Base-by-base conservation (phyloP, 2,329 filamentous ascomycete species). In the Talaromyces atroroseus region DNA sequence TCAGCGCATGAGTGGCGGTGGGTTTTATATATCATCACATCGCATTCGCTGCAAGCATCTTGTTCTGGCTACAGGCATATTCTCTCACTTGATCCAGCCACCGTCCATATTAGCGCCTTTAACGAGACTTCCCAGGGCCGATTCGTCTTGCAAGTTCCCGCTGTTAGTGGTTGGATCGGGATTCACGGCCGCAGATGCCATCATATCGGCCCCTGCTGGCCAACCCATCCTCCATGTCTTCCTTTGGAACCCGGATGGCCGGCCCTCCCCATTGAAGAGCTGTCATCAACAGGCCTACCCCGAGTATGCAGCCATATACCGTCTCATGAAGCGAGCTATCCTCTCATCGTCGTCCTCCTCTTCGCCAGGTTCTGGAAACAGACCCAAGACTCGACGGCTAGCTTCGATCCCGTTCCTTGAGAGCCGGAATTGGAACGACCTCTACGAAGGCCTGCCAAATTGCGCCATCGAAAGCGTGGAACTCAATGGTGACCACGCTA, bases 271-370 rank as follows among this genome's bases (percentile, higher is more conserved):
- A 2, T 68, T 85, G 12, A 78, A 79, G 20, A 77, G 78, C 38
- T 85, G 82, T 58, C 82, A 85, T 62, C 78, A 81, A 48, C 77
- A 80, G 46, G 82, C 82, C 29, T 85, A 85, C 62, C 82, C 82
- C 0, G 82, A 85, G 59, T 85, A 85, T 63, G 82, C 82, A 0
- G 76, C 78, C 8, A 74, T 85, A 1, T 84, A 85, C 61, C 75
- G 80, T 14, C 72, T 80, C 44, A 85, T 85, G 82, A 84, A 83
- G 66, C 71, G 78, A 8, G 78, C 80, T 18, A 36, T 36, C 32
- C 72, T 71, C 3, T 56, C 70, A 26, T 59, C 65, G 20, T 61
- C 61, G 34, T 50, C 59, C 26, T 23, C 61, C n/a, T n/a, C n/a
- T n/a, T n/a, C n/a, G n/a, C n/a, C n/a, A 4, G 47, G 42, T 5